Evolutionary conservation across 2,329 filamentous ascomycete species (phyloP), one percentile per base, ranked within the genome.

Genomic region (Dactylellina haptotyla): DNA sequence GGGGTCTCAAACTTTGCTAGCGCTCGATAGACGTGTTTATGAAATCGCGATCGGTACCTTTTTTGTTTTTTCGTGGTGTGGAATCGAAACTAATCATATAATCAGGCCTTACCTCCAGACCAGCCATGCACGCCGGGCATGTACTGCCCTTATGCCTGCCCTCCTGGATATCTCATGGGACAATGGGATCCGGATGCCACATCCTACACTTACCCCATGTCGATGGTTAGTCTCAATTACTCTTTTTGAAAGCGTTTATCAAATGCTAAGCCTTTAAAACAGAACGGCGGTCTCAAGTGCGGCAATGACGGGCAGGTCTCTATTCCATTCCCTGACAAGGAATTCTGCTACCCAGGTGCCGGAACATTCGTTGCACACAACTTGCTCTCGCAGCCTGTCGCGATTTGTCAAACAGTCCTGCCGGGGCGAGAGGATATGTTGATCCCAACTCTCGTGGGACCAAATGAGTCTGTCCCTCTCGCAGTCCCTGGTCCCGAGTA

Each of bases 391-490:
- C 82, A 83, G 34, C 79, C 84, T 12, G 85, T 92, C 62, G 87
- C 90, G 1, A 91, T 90, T 81, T 93, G 90, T 81, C 90, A 93
- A 81, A 93, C 90, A 3, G 89, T 92, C 12, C 81, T 93, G 73
- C 90, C 90, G 16, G 90, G 90, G 54, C 89, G 92, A 78, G 90
- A 93, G 82, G 89, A 89, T 73, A 93, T 93, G 90, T 83, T 93
- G 76, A 93, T 93, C 77, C 90, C 90, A 14, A 93, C 90, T n/a
- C 81, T 88, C 75, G 88, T 93, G 50, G 78, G 83, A 20, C 82
- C 83, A 75, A 80, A 80, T 8, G 56, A 59, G 32, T 79, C 78
- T 23, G 83, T 84, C n/a, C 85, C 84, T 28, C 83, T 94, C 62
- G 90, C 91, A 54, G 90, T 93, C 34, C 91, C 91, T 6, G 88